A percentile compares a stretch with the other conserved stretches of the same genome.
Evolutionary conservation across 257 asterid genomes (phyloP).

Genomic region (Petunia secreta): DNA sequence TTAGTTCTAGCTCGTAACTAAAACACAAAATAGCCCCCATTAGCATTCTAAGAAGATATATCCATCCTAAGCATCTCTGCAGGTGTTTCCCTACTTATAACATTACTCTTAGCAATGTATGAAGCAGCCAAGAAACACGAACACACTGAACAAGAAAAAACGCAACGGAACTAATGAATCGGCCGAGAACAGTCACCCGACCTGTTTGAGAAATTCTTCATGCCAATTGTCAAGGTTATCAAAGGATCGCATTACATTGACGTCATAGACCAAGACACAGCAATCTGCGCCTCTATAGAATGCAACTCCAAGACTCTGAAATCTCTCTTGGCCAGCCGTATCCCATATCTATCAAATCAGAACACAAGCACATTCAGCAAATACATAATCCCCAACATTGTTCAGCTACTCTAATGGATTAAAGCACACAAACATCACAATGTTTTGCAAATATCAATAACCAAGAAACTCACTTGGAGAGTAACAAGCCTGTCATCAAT

Average conservation of each 20-base stretch:
- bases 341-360: constrained; percentile 79
- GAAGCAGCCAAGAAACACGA: neutral
- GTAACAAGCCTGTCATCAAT: constrained; percentile 94
- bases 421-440: neutral
- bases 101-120: neutral
- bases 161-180: constrained; percentile 16
- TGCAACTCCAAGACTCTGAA: constrained; percentile 97
- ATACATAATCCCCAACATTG: neutral
- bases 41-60: neutral
- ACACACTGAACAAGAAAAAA: neutral
- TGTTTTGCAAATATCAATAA: neutral
- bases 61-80: neutral
- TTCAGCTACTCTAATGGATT: neutral
- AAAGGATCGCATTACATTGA: constrained; percentile 86
- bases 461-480: constrained; percentile 69
- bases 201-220: constrained; percentile 98
- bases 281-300: constrained; percentile 98
- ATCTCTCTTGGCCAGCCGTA: constrained; percentile 98
- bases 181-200: constrained; percentile 33
- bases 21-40: neutral
- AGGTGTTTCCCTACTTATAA: neutral
- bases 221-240: constrained; percentile 97
- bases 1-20: neutral
- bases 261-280: constrained; percentile 91
- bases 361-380: constrained; percentile 1